Percentiles rank a stretch among this genome's conserved stretches.
Evolutionary conservation across 352 stramenopile species (phyloP).

Genomic region (Albugo candida): DNA sequence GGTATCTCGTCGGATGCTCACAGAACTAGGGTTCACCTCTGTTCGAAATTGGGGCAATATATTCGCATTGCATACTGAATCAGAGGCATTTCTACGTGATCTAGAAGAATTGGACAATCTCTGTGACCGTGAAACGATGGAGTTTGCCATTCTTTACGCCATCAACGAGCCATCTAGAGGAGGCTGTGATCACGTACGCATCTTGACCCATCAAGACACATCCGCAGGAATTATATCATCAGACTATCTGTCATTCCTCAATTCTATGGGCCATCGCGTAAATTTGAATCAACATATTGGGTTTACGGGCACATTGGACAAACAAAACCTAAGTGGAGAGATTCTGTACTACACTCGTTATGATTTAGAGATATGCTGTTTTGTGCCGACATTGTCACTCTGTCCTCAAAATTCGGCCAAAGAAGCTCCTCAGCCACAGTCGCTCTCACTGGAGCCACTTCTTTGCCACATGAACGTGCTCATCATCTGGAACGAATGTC

Average conservation of each 20-base stretch:
- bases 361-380: constrained; percentile 60
- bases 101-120: constrained; percentile 57
- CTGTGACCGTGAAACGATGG: constrained; percentile 56
- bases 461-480: constrained; percentile 53
- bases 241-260: constrained; percentile 60
- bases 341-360: constrained; percentile 65
- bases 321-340: constrained; percentile 17
- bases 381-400: constrained; percentile 47
- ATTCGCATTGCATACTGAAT: constrained; percentile 47
- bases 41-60: constrained; percentile 72
- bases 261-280: constrained; percentile 41
- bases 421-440: not conserved
- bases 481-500: constrained; percentile 76
- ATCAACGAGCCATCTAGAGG: constrained; percentile 40
- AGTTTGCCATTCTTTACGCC: constrained; percentile 59
- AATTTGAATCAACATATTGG: constrained; percentile 18
- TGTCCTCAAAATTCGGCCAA: not conserved
- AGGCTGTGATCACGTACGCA: constrained; percentile 54
- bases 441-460: constrained; percentile 9
- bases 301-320: constrained; percentile 24
- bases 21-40: constrained; percentile 58
- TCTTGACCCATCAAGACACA: constrained; percentile 29
- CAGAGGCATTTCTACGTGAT: constrained; percentile 34
- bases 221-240: constrained; percentile 17
- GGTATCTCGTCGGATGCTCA: constrained; percentile 66